Conservation (phyloP, 2,329 filamentous ascomycete species). For the Diaporthe eres region DNA sequence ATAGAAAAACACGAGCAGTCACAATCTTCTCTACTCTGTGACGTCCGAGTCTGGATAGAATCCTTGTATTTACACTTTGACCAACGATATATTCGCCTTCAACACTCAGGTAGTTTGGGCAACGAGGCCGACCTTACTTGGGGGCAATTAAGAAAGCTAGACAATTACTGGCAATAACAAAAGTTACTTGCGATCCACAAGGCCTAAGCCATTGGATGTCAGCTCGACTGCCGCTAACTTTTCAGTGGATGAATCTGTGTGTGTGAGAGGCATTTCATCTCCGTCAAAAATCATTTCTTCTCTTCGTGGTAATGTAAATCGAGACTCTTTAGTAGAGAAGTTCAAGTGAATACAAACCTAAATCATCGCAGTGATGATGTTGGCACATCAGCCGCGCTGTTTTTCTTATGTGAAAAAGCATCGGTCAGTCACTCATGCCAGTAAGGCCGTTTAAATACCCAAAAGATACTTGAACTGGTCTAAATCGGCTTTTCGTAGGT, state of each 20-base stretch:
- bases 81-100: background rate
- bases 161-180: too few relatives aligned
- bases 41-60: background rate
- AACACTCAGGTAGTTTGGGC: background rate
- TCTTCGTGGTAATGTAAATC: background rate
- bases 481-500: background rate
- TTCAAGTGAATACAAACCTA: background rate
- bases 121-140: too few relatives aligned
- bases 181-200: too few relatives aligned
- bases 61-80: background rate
- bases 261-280: too few relatives aligned
- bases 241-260: too few relatives aligned
- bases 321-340: background rate
- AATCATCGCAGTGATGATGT: background rate
- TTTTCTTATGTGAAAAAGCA: background rate
- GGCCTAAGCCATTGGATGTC: too few relatives aligned
- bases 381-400: background rate
- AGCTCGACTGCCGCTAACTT: too few relatives aligned
- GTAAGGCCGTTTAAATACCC: background rate
- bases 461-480: background rate
- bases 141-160: background rate
- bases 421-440: background rate
- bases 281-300: too few relatives aligned
- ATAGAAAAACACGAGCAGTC: background rate
- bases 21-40: too few relatives aligned